Percentiles rank a stretch among this genome's conserved stretches.
Conservation (phyloP, 2,329 filamentous ascomycete genomes). For the Apiospora pterosperma region DNA sequence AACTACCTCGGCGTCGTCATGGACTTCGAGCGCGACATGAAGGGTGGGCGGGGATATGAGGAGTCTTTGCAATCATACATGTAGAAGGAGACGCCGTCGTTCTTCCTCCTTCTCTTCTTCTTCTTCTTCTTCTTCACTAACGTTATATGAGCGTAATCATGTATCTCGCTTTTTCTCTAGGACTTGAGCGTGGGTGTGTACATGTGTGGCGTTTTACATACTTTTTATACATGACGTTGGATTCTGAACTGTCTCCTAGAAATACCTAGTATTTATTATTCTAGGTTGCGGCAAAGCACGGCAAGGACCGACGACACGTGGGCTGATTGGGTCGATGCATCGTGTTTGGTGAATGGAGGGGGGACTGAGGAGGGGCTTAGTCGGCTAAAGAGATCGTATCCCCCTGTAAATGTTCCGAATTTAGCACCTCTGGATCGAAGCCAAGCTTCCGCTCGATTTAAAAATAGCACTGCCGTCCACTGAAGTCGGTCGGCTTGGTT, state of each 20-base stretch:
- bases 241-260: neutral
- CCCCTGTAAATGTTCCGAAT: too few relatives aligned
- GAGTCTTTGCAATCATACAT: slow-evolving; percentile 39
- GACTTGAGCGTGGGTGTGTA: neutral
- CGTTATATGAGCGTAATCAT: neutral
- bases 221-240: neutral
- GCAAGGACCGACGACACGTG: neutral
- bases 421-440: too few relatives aligned
- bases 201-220: neutral
- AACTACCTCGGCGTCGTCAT: slow-evolving; percentile 81
- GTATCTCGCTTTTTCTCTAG: neutral
- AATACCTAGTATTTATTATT: too few relatives aligned
- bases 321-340: too few relatives aligned
- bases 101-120: neutral
- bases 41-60: slow-evolving; percentile 74
- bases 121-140: neutral
- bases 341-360: too few relatives aligned
- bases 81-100: neutral
- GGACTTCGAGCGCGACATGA: slow-evolving; percentile 79
- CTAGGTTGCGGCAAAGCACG: neutral
- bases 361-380: too few relatives aligned
- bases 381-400: too few relatives aligned
- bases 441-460: too few relatives aligned
- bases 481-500: too few relatives aligned
- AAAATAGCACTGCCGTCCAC: too few relatives aligned